Evolutionary conservation across 2,329 filamentous ascomycete genomes (phyloP).

Genomic region (Diplodia intermedia): DNA sequence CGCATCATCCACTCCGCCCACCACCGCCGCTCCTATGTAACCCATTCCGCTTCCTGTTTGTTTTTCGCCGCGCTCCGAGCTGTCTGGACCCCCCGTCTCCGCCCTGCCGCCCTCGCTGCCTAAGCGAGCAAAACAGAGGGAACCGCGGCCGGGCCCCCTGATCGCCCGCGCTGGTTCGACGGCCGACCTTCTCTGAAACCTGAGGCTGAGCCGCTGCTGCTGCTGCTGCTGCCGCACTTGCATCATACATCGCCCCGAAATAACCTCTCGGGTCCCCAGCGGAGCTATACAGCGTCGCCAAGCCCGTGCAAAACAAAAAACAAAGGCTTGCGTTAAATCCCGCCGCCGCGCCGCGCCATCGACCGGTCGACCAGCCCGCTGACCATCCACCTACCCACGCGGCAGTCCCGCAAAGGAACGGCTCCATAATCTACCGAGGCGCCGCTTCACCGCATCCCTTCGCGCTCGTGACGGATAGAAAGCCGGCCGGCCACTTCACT

Average conservation of each 20-base stretch:
- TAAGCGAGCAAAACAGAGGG: background rate
- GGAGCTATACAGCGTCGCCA: background rate
- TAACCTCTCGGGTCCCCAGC: constrained; percentile 1
- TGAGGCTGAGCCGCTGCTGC: background rate
- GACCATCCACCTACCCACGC: background rate
- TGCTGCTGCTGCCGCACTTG: background rate
- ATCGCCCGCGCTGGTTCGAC: constrained; percentile 1
- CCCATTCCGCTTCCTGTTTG: background rate
- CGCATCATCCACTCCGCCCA: constrained; percentile 4
- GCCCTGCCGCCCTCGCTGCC: background rate
- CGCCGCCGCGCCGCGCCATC: background rate
- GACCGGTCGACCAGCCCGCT: background rate
- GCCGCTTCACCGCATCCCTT: background rate
- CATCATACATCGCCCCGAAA: background rate
- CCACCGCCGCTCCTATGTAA: constrained; percentile 7
- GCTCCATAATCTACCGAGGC: background rate
- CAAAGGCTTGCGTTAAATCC: background rate
- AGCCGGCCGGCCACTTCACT: background rate
- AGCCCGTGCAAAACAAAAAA: background rate
- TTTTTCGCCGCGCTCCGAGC: background rate
- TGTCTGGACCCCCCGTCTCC: background rate
- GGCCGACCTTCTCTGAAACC: background rate
- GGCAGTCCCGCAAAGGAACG: background rate
- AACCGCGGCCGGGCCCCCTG: background rate
- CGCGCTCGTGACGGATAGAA: background rate